A percentile compares a stretch with the other conserved stretches of the same genome.
Conservation (phyloP, 768 basidiomycete species). For the Kwoniella heveanensis region DNA sequence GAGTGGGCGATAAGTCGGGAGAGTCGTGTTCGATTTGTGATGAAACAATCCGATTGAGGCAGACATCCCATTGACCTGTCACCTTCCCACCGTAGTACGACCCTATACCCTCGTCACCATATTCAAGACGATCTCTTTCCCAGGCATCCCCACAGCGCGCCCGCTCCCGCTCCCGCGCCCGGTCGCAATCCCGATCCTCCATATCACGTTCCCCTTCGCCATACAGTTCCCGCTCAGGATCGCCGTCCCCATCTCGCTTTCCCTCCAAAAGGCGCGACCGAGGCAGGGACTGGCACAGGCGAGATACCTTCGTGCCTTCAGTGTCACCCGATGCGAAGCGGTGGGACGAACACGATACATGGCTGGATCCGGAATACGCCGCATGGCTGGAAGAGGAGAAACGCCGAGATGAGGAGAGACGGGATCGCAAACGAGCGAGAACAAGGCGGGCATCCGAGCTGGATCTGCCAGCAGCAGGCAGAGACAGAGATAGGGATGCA, state of each 20-base stretch:
- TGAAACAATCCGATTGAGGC: too few relatives aligned
- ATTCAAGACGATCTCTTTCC: constrained; percentile 1
- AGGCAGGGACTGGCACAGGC: constrained; percentile 24
- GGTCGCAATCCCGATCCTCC: not conserved
- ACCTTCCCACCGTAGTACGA: constrained; percentile 36
- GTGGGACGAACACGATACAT: constrained; percentile 43
- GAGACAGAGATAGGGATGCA: not conserved
- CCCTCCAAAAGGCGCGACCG: constrained; percentile 9
- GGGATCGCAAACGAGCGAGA: constrained; percentile 14
- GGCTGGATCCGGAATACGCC: constrained; percentile 45
- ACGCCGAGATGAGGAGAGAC: constrained; percentile 27
- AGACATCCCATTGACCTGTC: not conserved
- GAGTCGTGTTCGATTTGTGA: too few relatives aligned
- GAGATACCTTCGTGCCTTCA: constrained; percentile 43
- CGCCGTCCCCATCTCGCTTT: constrained; percentile 20
- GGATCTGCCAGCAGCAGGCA: constrained; percentile 4
- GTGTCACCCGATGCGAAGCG: constrained; percentile 24
- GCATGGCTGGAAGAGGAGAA: constrained; percentile 38
- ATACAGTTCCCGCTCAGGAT: not conserved
- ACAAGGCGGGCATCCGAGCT: constrained; percentile 4
- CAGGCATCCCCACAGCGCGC: constrained; percentile 1
- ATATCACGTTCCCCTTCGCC: not conserved
- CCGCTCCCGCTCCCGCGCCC: constrained; percentile 2
- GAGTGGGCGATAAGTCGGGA: constrained; percentile 31
- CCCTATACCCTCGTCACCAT: constrained; percentile 20